Base-by-base conservation (phyloP, 2,329 filamentous ascomycete genomes). In the Paraphaeosphaeria sporulosa region DNA sequence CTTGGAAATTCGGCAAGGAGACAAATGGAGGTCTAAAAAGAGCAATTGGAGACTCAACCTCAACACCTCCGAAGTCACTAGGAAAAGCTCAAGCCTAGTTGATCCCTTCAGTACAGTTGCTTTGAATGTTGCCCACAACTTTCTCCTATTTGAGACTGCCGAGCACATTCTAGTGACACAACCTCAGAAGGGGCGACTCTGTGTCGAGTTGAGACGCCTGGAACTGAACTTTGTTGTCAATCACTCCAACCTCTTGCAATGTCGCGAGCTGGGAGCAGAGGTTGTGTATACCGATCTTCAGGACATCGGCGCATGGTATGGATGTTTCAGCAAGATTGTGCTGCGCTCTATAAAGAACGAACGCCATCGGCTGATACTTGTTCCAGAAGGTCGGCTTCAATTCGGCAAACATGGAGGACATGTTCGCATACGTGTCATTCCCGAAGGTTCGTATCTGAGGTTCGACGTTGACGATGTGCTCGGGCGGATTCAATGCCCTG, bases 241-340 rank as follows among this genome's bases (percentile, higher is more conserved):
- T 50, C 0, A 12, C 0, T 61, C 67, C 0, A 71, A 76, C 0
- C 61, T 82, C 0, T 78, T 91, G 0, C 63, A 81, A 15, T 88
- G 80, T 19, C 72, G 54, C 0, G 80, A 89, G 61, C 78, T 89
- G 0, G 70, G 73, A 0, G 78, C 83, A 0, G 80, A 85, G 44
- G 77, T 92, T 0, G 86, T 89, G 54, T 53, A 61, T 8, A 40
- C 47, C 3, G 69, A 71, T 0, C 64, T 85, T 9, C 89, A 92
- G 66, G 84, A 89, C 53, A 75, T 83, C 0, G 89, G 88, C 0
- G 87, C 86, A 0, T 81, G 85, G 65, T 84, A 90, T 59, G 89
- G 89, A 0, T 76, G 90, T 0, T 59, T 75, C 2, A 88, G 84
- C 69, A 89, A 85, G 69, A 73, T 90, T 3, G 82, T 90, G 0